A percentile compares a stretch with the other conserved stretches of the same genome.
Evolutionary conservation across 75 land plant species (phyloP).

Genomic region (Selaginella tamariscina): DNA sequence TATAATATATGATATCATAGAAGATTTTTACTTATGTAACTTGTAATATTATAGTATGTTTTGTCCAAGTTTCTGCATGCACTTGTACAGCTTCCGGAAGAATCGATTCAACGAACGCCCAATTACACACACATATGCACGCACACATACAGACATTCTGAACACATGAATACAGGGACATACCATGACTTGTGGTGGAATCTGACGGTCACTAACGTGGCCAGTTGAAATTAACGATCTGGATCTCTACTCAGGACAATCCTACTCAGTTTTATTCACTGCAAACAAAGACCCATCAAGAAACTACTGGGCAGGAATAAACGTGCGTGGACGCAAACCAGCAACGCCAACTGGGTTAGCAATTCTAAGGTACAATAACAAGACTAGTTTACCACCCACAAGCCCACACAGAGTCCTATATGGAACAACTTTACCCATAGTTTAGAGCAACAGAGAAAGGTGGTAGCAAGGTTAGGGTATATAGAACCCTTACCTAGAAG

Average conservation of each 20-base stretch:
- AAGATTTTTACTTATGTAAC: no score
- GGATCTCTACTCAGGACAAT: no score
- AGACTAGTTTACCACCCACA: no score
- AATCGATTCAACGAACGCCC: background rate
- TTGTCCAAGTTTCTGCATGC: background rate
- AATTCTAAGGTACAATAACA: no score
- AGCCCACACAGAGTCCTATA: no score
- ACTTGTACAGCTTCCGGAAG: background rate
- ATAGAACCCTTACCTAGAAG: constrained; percentile 23
- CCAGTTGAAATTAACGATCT: constrained; percentile 44
- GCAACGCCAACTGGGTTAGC: constrained; percentile 50
- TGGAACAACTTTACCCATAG: constrained; percentile 40
- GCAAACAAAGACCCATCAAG: constrained; percentile 37
- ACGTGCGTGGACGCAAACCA: constrained; percentile 63
- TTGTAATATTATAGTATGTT: no score
- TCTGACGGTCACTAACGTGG: constrained; percentile 67
- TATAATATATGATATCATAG: no score
- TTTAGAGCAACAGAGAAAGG: constrained; percentile 34
- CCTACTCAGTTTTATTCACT: no score
- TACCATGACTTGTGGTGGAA: constrained; percentile 72
- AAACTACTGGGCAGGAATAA: constrained; percentile 65
- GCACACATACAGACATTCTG: constrained; percentile 21
- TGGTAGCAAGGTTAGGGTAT: constrained; percentile 24
- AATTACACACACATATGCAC: constrained; percentile 32
- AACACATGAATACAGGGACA: constrained; percentile 30